Evolutionary conservation across 2,329 filamentous ascomycete species (phyloP), one percentile per base, ranked within the genome.

Genomic region (Exophiala sp.): DNA sequence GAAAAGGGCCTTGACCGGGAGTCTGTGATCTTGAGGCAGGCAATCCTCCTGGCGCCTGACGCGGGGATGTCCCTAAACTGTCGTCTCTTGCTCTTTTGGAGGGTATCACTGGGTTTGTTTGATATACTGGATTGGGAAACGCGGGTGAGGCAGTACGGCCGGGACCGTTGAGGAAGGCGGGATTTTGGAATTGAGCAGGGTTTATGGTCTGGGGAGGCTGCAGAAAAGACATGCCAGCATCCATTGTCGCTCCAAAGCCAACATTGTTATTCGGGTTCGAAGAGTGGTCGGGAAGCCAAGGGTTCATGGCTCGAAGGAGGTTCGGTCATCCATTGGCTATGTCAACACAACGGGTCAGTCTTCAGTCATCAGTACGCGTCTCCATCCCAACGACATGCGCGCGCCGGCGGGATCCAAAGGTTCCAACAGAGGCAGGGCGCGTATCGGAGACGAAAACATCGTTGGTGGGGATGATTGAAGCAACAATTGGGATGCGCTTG

Each of bases 21-120:
- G 92, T 97, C 69, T 96, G 91, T 64, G 92, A 92, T 72, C 92
- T 89, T 72, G 92, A 95, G 20, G 83, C 84, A 45, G 89, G 87
- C 29, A 90, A 73, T 73, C 88, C 88, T 61, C 83, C 83, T 4
- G 86, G 82, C 52, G 86, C 85, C 67, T 86, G 88, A 66, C 86
- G 82, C 49, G 92, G 91, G 32, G 91, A 95, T 69, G 88, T 86
- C 62, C 85, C 86, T 66, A 94, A 80, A 67, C 86, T 91, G 71
- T 96, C 91, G 72, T 95, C 90, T 68, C 83, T 78, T 48, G 88
- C 82, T 66, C 94, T 84, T 75, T 97, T 99, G 18, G 91, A 92
- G 54, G 92, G 92, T 63, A 96, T 86, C 66, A 95, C 85, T 44
- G 87, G 80, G 73, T 89, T 92, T 63, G 89, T 89, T 69, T 91